A percentile compares a stretch with the other conserved stretches of the same genome.
Conservation (phyloP, 352 stramenopile genomes). For the Globisporangium abappressorium region DNA sequence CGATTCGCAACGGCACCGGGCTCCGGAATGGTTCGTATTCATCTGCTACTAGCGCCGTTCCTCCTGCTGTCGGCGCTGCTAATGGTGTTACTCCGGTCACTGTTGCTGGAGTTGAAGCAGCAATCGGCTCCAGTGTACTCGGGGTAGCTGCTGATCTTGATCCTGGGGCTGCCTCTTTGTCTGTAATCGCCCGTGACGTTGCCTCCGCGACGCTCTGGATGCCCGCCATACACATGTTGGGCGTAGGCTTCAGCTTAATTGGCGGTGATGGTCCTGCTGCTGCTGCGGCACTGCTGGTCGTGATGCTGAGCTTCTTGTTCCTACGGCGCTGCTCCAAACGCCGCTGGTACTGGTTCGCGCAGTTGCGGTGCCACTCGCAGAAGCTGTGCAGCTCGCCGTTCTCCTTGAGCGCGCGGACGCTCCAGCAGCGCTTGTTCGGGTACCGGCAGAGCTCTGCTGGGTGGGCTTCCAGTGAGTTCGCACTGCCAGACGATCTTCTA, state of each 20-base stretch:
- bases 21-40: slow-evolving; percentile 40
- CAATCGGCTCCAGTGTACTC: background rate
- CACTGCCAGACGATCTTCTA: background rate
- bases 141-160: background rate
- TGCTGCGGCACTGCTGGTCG: slow-evolving; percentile 12
- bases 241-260: background rate
- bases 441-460: slow-evolving; percentile 49
- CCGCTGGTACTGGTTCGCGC: slow-evolving; percentile 76
- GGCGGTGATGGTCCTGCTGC: slow-evolving; percentile 3
- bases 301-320: slow-evolving; percentile 25
- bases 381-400: slow-evolving; percentile 74
- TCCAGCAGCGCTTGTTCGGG: slow-evolving; percentile 67
- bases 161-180: background rate
- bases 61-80: background rate
- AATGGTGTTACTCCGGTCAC: background rate
- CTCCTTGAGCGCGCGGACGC: slow-evolving; percentile 61
- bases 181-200: background rate
- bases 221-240: slow-evolving; percentile 12
- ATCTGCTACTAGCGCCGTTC: background rate
- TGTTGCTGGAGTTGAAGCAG: background rate
- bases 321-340: slow-evolving; percentile 51
- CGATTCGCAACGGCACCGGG: slow-evolving; percentile 32
- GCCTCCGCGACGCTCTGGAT: slow-evolving; percentile 10
- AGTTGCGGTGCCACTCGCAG: slow-evolving; percentile 66
- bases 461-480: background rate